A percentile compares a stretch with the other conserved stretches of the same genome.
These are phyloP conservation scores for Solanum sejunctum DNA, from an alignment of 257 asterid genomes.

Conservation along the genomic window DNA sequence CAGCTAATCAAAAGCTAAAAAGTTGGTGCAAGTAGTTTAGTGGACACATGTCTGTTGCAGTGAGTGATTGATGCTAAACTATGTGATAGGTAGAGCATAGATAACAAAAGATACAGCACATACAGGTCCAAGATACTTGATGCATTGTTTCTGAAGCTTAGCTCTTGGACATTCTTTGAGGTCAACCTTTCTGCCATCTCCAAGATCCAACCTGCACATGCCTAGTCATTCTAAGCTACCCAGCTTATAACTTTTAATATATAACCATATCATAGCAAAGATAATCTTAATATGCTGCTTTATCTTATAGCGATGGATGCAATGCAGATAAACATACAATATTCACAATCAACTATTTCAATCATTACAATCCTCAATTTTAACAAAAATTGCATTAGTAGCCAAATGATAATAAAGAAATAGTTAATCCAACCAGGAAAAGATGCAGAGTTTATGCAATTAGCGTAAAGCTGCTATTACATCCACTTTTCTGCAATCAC, in stretches of 20 bases:
- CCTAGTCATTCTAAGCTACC: background rate
- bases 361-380: background rate
- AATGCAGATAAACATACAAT: background rate
- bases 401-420: background rate
- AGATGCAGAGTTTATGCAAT: background rate
- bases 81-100: background rate
- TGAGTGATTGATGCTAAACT: background rate
- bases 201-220: slow-evolving; percentile 82
- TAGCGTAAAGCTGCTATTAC: background rate
- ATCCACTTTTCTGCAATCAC: background rate
- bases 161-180: slow-evolving; percentile 74
- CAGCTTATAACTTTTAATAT: background rate
- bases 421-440: background rate
- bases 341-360: background rate
- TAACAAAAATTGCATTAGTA: background rate
- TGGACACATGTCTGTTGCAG: background rate
- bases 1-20: background rate
- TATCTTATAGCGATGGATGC: background rate
- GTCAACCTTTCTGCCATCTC: slow-evolving; percentile 86
- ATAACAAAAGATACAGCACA: slow-evolving; percentile 15
- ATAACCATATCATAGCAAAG: background rate
- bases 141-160: slow-evolving; percentile 79
- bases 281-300: background rate
- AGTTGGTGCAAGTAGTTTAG: background rate
- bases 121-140: slow-evolving; percentile 95